phyloP scores from a whole-genome alignment of 2,329 filamentous ascomycete species.

The Colletotrichum sp. region DNA sequence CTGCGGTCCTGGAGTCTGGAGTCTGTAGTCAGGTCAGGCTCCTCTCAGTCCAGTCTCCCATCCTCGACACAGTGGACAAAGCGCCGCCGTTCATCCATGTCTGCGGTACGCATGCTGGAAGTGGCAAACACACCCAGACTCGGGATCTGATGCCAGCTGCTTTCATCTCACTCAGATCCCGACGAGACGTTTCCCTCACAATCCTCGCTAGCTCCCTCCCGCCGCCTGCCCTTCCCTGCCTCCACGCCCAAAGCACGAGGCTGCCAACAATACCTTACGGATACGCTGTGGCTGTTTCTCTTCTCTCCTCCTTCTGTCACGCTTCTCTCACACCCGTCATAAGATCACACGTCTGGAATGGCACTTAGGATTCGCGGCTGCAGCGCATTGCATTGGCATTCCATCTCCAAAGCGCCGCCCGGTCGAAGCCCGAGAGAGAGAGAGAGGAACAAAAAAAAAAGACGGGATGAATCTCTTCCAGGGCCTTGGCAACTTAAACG shows the following conservation, averaged over 20 bases:
- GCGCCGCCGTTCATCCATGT: conserved; percentile 5
- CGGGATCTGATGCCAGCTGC: not conserved
- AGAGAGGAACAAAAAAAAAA: not conserved
- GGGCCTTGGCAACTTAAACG: conserved; percentile 1
- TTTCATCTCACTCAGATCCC: not conserved
- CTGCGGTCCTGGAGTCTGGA: conserved; percentile 8
- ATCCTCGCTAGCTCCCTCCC: not conserved
- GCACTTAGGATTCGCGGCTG: not conserved
- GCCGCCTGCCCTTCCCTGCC: not conserved
- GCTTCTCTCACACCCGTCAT: not conserved
- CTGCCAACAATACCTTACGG: not conserved
- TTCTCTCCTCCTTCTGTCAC: not conserved
- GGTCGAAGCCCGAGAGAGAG: conserved; percentile 1
- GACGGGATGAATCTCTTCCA: conserved; percentile 18
- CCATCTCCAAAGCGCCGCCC: conserved; percentile 3
- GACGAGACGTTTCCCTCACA: not conserved
- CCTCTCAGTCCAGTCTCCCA: not conserved
- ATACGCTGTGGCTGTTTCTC: not conserved
- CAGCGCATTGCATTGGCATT: conserved; percentile 1
- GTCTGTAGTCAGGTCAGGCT: not conserved
- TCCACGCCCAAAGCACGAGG: not conserved
- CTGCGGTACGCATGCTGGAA: not conserved
- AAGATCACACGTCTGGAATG: not conserved
- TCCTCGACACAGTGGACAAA: conserved; percentile 5
- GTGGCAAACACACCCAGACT: conserved; percentile 10